Percentiles rank a stretch among this genome's conserved stretches.
Conservation (phyloP, 164 flowering plant genomes). For the Umbilicus rupestris region DNA sequence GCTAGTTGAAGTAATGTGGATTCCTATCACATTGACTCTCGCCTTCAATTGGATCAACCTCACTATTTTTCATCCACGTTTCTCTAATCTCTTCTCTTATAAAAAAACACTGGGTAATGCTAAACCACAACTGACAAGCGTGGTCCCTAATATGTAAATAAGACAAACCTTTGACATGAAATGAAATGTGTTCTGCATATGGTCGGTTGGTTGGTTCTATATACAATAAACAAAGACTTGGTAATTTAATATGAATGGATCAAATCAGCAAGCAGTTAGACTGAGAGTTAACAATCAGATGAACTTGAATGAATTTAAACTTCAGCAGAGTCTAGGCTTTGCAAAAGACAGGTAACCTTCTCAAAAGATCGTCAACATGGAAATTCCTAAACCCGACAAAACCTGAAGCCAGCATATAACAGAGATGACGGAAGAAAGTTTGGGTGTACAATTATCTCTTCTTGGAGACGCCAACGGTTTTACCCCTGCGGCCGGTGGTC, state of each 20-base stretch:
- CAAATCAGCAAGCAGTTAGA: no score
- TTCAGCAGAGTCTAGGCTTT: no score
- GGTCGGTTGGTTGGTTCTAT: background rate
- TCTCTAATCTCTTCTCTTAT: background rate
- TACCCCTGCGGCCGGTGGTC: conserved; percentile 72
- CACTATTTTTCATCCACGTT: background rate
- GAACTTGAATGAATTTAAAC: no score
- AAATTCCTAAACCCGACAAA: background rate
- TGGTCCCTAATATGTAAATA: background rate
- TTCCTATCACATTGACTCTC: background rate
- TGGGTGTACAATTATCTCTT: conserved; percentile 33
- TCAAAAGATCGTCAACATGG: background rate
- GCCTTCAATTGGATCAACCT: background rate
- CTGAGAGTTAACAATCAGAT: no score
- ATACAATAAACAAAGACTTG: background rate
- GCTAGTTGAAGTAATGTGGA: background rate
- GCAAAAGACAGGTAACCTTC: background rate
- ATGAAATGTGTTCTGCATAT: background rate
- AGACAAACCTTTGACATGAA: background rate
- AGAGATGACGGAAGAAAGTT: background rate
- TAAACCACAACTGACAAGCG: background rate
- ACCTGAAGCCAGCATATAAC: conserved; percentile 1
- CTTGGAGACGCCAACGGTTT: conserved; percentile 87
- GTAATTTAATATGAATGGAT: background rate
- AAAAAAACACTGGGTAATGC: background rate